These are phyloP conservation scores for Phytophthora foliorum DNA, from an alignment of 352 stramenopile species.

Conservation along the genomic window DNA sequence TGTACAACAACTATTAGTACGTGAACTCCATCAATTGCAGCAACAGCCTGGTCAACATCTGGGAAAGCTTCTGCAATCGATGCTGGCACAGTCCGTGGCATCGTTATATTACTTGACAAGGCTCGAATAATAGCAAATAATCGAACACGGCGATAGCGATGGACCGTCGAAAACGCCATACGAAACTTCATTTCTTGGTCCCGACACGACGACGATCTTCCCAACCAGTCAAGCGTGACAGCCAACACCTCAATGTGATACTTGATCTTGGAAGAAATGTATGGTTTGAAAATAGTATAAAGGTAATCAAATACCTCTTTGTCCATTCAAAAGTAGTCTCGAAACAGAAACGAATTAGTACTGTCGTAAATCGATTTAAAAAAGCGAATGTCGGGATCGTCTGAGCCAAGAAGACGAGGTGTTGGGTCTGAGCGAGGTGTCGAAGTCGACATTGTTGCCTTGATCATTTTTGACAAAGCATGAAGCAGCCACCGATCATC, in stretches of 20 bases:
- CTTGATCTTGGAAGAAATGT: neutral
- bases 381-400: too few relatives aligned
- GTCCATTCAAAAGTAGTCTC: too few relatives aligned
- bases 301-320: too few relatives aligned
- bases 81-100: neutral
- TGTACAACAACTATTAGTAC: neutral
- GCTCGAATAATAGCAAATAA: constrained; percentile 1
- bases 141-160: neutral
- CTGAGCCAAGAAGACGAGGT: too few relatives aligned
- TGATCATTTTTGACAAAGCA: too few relatives aligned
- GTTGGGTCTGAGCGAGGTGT: too few relatives aligned
- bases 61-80: neutral
- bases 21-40: constrained; percentile 17
- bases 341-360: too few relatives aligned
- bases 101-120: neutral
- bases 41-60: constrained; percentile 13
- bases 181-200: neutral
- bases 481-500: too few relatives aligned
- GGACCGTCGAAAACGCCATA: constrained; percentile 4
- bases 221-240: constrained; percentile 3
- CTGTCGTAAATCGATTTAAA: too few relatives aligned
- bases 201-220: neutral
- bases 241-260: neutral
- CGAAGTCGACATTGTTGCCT: too few relatives aligned
- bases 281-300: neutral